A percentile compares a stretch with the other conserved stretches of the same genome.
phyloP scores from a whole-genome alignment of 1,284 basidiomycete species.

The Pascua guehoae region DNA sequence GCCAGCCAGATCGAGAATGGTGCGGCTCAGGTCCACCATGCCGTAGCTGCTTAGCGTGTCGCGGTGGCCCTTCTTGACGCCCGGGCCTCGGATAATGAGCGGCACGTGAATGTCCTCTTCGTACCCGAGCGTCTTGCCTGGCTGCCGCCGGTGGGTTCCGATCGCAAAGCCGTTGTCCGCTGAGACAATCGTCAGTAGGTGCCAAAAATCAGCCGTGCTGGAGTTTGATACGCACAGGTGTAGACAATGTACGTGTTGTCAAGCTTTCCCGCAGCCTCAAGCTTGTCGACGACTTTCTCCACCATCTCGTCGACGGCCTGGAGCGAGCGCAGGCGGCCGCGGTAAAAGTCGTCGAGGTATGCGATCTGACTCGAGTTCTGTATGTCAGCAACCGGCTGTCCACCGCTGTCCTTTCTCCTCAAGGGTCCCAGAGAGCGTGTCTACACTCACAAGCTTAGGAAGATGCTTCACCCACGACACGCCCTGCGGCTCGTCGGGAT shows the following conservation, averaged over 20 bases:
- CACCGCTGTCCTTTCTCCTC: no score
- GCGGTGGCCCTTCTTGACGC: constrained; percentile 18
- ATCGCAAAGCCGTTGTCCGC: constrained; percentile 42
- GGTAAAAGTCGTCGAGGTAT: constrained; percentile 44
- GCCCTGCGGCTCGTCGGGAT: constrained; percentile 30
- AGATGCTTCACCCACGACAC: constrained; percentile 36
- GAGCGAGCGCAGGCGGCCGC: constrained; percentile 28
- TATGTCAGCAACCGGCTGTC: no score
- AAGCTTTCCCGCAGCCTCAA: constrained; percentile 27
- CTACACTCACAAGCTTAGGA: constrained; percentile 16
- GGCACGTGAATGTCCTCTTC: constrained; percentile 42
- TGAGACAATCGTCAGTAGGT: constrained; percentile 3
- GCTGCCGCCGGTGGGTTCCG: constrained; percentile 37
- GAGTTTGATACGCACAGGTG: constrained; percentile 16
- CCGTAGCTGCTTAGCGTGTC: constrained; percentile 26
- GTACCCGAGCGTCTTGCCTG: constrained; percentile 39
- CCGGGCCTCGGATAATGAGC: constrained; percentile 34
- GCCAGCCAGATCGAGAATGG: constrained; percentile 39
- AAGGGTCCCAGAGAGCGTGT: no score
- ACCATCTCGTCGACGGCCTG: constrained; percentile 42
- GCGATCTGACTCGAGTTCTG: constrained; percentile 30
- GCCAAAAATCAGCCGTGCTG: background rate
- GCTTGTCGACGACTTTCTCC: constrained; percentile 29
- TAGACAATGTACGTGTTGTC: constrained; percentile 43
- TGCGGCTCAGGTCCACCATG: constrained; percentile 37